phyloP scores from a whole-genome alignment of 106 monocot genomes.

The Gastrodia elata region DNA sequence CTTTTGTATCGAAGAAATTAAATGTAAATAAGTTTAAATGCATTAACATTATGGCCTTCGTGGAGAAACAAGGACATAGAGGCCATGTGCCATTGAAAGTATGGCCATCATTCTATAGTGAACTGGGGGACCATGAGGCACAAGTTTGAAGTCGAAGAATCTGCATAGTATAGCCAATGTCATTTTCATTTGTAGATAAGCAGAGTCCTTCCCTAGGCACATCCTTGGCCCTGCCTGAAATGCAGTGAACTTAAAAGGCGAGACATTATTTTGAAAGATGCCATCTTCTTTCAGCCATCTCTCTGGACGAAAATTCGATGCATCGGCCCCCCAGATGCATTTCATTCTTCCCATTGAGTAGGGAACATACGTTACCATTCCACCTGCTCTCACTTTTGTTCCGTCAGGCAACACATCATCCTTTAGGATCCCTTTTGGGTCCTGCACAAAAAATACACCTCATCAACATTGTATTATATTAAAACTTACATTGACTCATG shows the following conservation, averaged over 20 bases:
- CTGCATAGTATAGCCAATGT: slow-evolving; percentile 69
- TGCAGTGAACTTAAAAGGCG: slow-evolving; percentile 91
- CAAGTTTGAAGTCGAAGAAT: slow-evolving; percentile 57
- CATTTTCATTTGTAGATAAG: slow-evolving; percentile 93
- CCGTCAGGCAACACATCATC: slow-evolving; percentile 92
- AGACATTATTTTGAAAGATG: slow-evolving; percentile 35
- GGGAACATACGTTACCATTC: slow-evolving; percentile 62
- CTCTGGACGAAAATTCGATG: slow-evolving; percentile 53
- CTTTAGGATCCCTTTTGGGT: slow-evolving; percentile 66
- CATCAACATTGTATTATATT: too few species aligned
- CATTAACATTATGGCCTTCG: not conserved
- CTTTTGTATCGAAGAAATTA: too few species aligned
- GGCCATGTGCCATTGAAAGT: slow-evolving; percentile 83
- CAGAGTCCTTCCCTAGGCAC: slow-evolving; percentile 90
- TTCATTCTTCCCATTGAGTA: slow-evolving; percentile 95
- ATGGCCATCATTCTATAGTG: slow-evolving; percentile 85
- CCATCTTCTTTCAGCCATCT: slow-evolving; percentile 66
- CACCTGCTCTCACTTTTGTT: slow-evolving; percentile 37
- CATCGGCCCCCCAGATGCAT: slow-evolving; percentile 80
- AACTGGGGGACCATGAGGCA: slow-evolving; percentile 41
- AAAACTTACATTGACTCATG: too few species aligned
- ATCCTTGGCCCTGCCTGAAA: slow-evolving; percentile 92
- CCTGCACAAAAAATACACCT: slow-evolving; percentile 20
- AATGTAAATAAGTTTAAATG: too few species aligned
- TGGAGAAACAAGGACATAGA: slow-evolving; percentile 40